Evolutionary conservation across 2,329 filamentous ascomycete species (phyloP).

Genomic region (Alternaria ventricosa): DNA sequence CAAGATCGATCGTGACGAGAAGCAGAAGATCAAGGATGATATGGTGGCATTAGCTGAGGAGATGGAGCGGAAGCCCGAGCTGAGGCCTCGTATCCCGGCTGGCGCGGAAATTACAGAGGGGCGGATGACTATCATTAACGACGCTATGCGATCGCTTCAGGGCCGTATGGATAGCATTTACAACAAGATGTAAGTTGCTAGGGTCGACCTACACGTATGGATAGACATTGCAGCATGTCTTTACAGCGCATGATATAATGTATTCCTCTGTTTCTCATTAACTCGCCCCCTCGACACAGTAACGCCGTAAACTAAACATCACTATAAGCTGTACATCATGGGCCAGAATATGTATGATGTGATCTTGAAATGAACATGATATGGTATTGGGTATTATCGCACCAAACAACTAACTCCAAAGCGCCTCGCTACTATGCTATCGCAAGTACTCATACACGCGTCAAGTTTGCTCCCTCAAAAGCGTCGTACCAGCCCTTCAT

Average conservation of each 20-base stretch:
- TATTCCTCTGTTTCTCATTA: background rate
- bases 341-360: background rate
- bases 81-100: background rate
- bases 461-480: conserved; percentile 20
- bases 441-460: background rate
- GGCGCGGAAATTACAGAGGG: background rate
- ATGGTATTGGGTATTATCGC: background rate
- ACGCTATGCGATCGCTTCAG: background rate
- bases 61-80: background rate
- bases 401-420: background rate
- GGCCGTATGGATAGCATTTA: background rate
- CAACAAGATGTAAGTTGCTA: background rate
- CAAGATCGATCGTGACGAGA: background rate
- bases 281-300: background rate
- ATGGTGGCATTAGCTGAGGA: background rate
- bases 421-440: background rate
- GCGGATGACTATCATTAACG: background rate
- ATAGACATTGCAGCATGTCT: background rate
- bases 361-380: background rate
- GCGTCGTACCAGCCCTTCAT: conserved; percentile 51
- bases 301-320: background rate
- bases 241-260: background rate
- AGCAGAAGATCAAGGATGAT: background rate
- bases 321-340: background rate
- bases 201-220: background rate